These are phyloP conservation scores for Blepharisma undulans DNA, from an alignment of 169 alveolate species.

Conservation along the genomic window DNA sequence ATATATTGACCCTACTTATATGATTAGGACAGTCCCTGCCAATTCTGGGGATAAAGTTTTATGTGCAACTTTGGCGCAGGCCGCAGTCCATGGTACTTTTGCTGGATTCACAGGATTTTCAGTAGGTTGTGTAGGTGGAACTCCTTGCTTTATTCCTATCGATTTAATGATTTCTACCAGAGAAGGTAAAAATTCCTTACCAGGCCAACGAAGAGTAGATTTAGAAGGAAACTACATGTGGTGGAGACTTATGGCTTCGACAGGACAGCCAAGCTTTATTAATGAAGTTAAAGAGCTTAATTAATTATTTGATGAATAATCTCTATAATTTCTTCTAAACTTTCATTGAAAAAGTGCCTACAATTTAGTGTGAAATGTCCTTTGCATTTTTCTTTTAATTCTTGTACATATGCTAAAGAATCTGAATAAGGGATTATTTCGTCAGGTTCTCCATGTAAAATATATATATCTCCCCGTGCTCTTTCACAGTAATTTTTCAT, in stretches of 20 bases:
- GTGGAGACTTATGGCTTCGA: slow-evolving; percentile 39
- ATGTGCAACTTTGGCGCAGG: slow-evolving; percentile 82
- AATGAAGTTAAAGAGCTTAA: neutral
- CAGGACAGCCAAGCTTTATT: slow-evolving; percentile 53
- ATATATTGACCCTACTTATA: slow-evolving; percentile 89
- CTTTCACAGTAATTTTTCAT: neutral
- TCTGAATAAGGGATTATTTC: neutral
- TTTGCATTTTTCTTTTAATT: neutral
- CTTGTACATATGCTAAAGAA: neutral
- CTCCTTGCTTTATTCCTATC: slow-evolving; percentile 76
- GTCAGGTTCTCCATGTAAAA: neutral
- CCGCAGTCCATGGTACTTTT: slow-evolving; percentile 89
- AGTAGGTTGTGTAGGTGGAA: slow-evolving; percentile 75
- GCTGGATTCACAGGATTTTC: slow-evolving; percentile 87
- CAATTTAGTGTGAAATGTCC: neutral
- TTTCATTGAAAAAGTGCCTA: neutral
- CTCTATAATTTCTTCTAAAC: neutral
- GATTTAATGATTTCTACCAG: slow-evolving; percentile 8
- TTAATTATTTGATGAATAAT: neutral
- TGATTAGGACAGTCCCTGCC: slow-evolving; percentile 85
- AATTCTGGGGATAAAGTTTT: slow-evolving; percentile 82
- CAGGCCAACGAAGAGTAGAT: slow-evolving; percentile 40
- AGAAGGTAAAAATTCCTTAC: slow-evolving; percentile 21
- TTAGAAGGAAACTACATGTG: slow-evolving; percentile 30
- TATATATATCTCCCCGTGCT: neutral